phyloP scores from a whole-genome alignment of 2,329 filamentous ascomycete genomes.

The Mycogone perniciosa region DNA sequence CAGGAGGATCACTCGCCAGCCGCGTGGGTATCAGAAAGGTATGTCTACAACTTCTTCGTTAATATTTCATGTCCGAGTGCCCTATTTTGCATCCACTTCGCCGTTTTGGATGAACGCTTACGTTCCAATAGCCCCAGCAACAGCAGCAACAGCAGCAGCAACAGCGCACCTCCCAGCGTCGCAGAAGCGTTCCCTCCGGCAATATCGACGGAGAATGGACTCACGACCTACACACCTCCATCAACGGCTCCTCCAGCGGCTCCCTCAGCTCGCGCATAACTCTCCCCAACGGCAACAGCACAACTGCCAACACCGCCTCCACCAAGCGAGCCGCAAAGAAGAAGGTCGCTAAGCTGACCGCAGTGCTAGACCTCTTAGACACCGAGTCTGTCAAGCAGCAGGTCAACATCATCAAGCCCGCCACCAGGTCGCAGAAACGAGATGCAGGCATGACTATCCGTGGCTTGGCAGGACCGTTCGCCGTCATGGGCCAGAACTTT shows the following conservation, averaged over 20 bases:
- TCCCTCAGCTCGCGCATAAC: constrained; percentile 44
- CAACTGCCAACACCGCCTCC: constrained; percentile 1
- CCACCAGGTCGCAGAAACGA: constrained; percentile 16
- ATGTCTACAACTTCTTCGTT: constrained; percentile 17
- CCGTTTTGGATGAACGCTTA: not conserved
- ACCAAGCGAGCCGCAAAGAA: constrained; percentile 12
- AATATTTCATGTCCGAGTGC: not conserved
- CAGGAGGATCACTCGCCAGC: constrained; percentile 58
- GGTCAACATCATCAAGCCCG: constrained; percentile 26
- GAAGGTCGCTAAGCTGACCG: constrained; percentile 33
- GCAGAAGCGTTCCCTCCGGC: constrained; percentile 36
- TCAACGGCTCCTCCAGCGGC: constrained; percentile 28
- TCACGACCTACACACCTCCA: constrained; percentile 57
- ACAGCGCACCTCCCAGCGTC: constrained; percentile 24
- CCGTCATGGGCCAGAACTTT: constrained; percentile 74
- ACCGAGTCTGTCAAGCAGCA: constrained; percentile 26
- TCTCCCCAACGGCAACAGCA: constrained; percentile 27
- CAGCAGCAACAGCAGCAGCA: constrained; percentile 12
- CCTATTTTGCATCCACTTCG: too few relatives aligned
- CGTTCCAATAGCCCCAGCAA: not conserved
- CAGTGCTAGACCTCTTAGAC: constrained; percentile 39
- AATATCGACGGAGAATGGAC: constrained; percentile 65
- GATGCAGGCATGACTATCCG: constrained; percentile 58
- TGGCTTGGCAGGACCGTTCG: constrained; percentile 65
- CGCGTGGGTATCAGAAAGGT: constrained; percentile 70